A percentile compares a stretch with the other conserved stretches of the same genome.
These are phyloP conservation scores for Pestalotiopsis sp. DNA, from an alignment of 2,329 filamentous ascomycete species.

Conservation along the genomic window DNA sequence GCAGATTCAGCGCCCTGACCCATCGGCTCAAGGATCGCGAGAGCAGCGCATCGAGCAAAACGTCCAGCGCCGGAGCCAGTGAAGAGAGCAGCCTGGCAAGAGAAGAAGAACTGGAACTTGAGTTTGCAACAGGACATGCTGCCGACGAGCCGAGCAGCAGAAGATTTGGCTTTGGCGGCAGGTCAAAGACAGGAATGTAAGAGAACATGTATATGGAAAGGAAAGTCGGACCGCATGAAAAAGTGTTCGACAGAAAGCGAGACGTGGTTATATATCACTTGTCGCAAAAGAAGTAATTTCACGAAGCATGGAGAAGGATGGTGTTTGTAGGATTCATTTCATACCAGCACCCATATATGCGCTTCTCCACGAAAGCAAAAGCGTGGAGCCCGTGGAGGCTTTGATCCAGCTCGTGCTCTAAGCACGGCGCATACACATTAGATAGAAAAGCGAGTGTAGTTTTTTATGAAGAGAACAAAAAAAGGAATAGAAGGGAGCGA, in stretches of 20 bases:
- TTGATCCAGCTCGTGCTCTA: neutral
- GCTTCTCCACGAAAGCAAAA: neutral
- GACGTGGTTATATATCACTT: too few relatives aligned
- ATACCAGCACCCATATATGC: neutral
- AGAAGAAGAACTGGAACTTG: neutral
- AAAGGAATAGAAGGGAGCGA: neutral
- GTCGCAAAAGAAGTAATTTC: neutral
- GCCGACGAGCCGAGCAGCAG: neutral
- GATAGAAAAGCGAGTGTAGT: neutral
- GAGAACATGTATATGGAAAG: neutral
- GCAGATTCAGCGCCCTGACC: conserved; percentile 18
- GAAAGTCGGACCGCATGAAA: neutral
- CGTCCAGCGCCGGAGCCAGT: neutral
- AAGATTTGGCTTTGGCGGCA: neutral
- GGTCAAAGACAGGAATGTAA: neutral
- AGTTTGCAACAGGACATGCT: neutral
- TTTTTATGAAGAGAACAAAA: neutral
- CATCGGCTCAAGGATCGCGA: conserved; percentile 27
- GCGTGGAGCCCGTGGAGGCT: neutral
- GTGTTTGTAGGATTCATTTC: neutral
- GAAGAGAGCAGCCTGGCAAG: neutral
- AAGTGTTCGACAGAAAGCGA: too few relatives aligned
- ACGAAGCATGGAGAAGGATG: neutral
- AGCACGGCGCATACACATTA: neutral
- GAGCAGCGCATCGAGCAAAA: conserved; percentile 3